Percentiles rank a stretch among this genome's conserved stretches.
phyloP scores from a whole-genome alignment of 2,329 filamentous ascomycete species.

The Colletotrichum sp. region DNA sequence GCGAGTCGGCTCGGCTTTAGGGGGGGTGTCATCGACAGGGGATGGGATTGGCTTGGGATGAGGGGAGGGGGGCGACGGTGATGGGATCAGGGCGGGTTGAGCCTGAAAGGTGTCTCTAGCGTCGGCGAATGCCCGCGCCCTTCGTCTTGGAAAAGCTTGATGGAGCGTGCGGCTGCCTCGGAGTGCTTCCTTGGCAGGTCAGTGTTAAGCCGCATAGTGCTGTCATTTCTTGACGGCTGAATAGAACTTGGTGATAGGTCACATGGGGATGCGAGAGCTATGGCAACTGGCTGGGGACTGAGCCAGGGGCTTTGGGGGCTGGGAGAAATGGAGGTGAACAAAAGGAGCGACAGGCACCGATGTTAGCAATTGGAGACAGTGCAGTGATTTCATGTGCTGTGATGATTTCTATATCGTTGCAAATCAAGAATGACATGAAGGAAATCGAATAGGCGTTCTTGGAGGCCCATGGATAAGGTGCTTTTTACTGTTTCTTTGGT shows the following conservation, averaged over 20 bases:
- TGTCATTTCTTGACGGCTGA: background rate
- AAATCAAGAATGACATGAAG: background rate
- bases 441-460: background rate
- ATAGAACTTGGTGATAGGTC: background rate
- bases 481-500: background rate
- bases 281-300: background rate
- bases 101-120: background rate
- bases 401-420: background rate
- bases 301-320: background rate
- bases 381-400: background rate
- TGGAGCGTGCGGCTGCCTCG: background rate
- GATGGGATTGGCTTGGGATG: background rate
- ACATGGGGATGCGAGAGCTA: background rate
- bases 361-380: background rate
- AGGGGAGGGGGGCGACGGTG: background rate
- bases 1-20: background rate
- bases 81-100: background rate
- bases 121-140: background rate
- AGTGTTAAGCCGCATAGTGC: background rate
- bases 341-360: background rate
- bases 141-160: conserved; percentile 2
- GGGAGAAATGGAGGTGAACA: background rate
- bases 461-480: background rate
- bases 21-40: background rate
- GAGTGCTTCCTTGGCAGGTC: background rate